Evolutionary conservation across 192 early-diverging fungal genomes (phyloP).

Genomic region (Fimicolochytrium jonesii): DNA sequence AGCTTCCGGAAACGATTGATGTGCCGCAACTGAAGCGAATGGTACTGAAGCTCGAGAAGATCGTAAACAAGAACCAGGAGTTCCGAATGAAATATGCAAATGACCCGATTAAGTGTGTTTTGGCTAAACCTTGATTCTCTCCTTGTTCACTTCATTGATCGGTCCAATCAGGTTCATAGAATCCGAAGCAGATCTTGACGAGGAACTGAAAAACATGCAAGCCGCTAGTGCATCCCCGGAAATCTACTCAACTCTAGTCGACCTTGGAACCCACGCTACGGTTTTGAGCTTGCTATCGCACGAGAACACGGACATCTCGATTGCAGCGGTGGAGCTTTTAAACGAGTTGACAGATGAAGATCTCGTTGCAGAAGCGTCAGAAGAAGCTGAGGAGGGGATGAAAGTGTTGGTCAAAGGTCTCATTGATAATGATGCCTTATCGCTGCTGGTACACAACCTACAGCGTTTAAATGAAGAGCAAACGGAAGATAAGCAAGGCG

Average conservation of each 20-base stretch:
- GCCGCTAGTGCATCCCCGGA: slow-evolving; percentile 76
- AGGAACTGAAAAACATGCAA: slow-evolving; percentile 76
- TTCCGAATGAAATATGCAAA: slow-evolving; percentile 75
- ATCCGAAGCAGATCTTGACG: slow-evolving; percentile 92
- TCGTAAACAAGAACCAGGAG: slow-evolving; percentile 83
- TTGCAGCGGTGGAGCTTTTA: slow-evolving; percentile 78
- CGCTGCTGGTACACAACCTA: slow-evolving; percentile 77
- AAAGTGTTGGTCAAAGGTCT: slow-evolving; percentile 65
- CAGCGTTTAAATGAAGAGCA: slow-evolving; percentile 71
- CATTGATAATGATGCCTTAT: slow-evolving; percentile 60
- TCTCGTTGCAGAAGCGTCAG: slow-evolving; percentile 48
- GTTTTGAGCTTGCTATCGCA: slow-evolving; percentile 78
- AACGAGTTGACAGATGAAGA: slow-evolving; percentile 93
- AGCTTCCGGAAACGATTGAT: slow-evolving; percentile 61
- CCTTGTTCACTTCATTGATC: neutral
- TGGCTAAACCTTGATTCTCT: neutral
- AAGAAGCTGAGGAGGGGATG: slow-evolving; percentile 62
- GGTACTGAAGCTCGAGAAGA: slow-evolving; percentile 78
- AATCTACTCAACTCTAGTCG: slow-evolving; percentile 67
- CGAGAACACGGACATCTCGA: slow-evolving; percentile 91
- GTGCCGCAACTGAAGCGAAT: slow-evolving; percentile 63
- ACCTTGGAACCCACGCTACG: slow-evolving; percentile 59
- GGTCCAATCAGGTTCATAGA: slow-evolving; percentile 69
- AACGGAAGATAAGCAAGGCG: slow-evolving; percentile 76
- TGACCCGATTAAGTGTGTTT: slow-evolving; percentile 54